Conservation (phyloP, 2,329 filamentous ascomycete species). For the Cadophora sp. region DNA sequence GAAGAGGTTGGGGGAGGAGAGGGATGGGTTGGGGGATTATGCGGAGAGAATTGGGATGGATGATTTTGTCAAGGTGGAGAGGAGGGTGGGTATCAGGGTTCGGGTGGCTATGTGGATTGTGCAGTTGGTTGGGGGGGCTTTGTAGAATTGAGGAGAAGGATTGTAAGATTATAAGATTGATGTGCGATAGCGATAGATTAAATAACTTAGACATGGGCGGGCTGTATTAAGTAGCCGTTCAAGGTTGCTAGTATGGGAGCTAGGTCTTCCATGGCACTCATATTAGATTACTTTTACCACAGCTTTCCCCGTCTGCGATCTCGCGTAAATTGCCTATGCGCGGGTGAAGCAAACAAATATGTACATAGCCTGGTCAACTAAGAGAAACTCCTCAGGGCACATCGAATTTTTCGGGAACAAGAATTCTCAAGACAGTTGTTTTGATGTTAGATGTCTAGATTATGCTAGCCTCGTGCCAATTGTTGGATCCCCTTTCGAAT, state of each 20-base stretch:
- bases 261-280: too few species aligned
- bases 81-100: constrained; percentile 85
- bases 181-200: constrained; percentile 5
- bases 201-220: not conserved
- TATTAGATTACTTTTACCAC: too few species aligned
- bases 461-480: too few species aligned
- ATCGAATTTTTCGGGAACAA: too few species aligned
- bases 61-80: constrained; percentile 81
- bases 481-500: too few species aligned
- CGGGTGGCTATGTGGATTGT: constrained; percentile 95
- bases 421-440: too few species aligned
- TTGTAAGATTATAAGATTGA: constrained; percentile 13
- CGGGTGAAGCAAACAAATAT: too few species aligned
- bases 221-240: not conserved
- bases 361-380: too few species aligned
- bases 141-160: constrained; percentile 54
- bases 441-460: too few species aligned
- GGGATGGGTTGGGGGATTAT: constrained; percentile 79
- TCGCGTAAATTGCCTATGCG: too few species aligned
- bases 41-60: constrained; percentile 72
- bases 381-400: too few species aligned
- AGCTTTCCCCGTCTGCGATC: too few species aligned
- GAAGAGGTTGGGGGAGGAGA: constrained; percentile 76
- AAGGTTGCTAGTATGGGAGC: not conserved
- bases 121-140: constrained; percentile 81